Evolutionary conservation across 2,329 filamentous ascomycete genomes (phyloP).

Genomic region (Fusarium poae): DNA sequence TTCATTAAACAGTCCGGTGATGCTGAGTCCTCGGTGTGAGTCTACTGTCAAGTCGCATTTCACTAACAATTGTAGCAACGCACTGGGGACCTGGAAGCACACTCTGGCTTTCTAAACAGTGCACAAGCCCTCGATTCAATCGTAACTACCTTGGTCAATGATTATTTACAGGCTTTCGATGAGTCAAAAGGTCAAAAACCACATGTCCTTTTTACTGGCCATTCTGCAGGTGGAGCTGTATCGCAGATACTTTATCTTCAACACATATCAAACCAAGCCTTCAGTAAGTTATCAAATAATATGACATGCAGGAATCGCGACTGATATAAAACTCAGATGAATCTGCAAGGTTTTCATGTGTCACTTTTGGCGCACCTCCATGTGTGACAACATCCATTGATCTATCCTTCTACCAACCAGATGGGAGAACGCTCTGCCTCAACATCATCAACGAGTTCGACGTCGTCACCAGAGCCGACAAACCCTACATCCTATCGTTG

Average conservation of each 20-base stretch:
- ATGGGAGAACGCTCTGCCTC: conserved; percentile 25
- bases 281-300: conserved; percentile 13
- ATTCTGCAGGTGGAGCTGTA: conserved; percentile 46
- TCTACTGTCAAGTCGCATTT: not conserved
- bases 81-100: conserved; percentile 20
- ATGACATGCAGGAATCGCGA: accelerated
- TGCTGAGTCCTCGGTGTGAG: not conserved
- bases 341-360: conserved; percentile 34
- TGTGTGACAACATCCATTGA: conserved; percentile 30
- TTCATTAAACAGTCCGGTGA: no score
- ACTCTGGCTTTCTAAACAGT: conserved; percentile 40
- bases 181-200: not conserved
- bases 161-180: not conserved
- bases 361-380: conserved; percentile 44
- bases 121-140: conserved; percentile 26
- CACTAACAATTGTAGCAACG: conserved; percentile 11
- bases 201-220: conserved; percentile 43
- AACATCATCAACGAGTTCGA: conserved; percentile 48
- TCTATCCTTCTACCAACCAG: conserved; percentile 10
- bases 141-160: conserved; percentile 18
- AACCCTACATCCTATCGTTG: conserved; percentile 41
- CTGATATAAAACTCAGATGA: conserved; percentile 20
- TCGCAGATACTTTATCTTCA: conserved; percentile 40
- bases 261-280: conserved; percentile 16
- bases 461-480: conserved; percentile 41